These are phyloP conservation scores for Microdochium paspali DNA, from an alignment of 2,329 filamentous ascomycete species.

Conservation along the genomic window DNA sequence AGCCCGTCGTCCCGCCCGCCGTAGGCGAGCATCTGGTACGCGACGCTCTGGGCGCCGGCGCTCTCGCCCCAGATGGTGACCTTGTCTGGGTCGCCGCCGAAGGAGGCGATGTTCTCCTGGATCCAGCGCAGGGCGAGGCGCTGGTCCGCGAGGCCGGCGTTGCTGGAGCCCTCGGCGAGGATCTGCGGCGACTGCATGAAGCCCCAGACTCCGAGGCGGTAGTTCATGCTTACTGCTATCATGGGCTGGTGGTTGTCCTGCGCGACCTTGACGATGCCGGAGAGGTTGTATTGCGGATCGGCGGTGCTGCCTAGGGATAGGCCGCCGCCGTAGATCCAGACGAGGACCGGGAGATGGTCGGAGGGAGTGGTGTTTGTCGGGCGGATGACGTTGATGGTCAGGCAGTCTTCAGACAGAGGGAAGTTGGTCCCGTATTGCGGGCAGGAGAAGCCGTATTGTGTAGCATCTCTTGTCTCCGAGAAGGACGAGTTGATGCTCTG, in stretches of 20 bases:
- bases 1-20: conserved; percentile 44
- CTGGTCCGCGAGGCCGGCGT: conserved; percentile 41
- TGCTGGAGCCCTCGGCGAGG: conserved; percentile 29
- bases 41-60: conserved; percentile 28
- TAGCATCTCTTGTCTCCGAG: conserved; percentile 26
- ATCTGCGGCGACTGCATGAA: conserved; percentile 39
- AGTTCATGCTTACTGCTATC: conserved; percentile 44
- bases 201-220: conserved; percentile 41
- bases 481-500: conserved; percentile 28
- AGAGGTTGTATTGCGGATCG: conserved; percentile 54
- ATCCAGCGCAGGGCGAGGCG: conserved; percentile 39
- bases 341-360: conserved; percentile 27
- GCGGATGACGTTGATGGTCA: conserved; percentile 31
- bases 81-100: conserved; percentile 35
- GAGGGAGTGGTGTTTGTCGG: conserved; percentile 17
- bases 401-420: conserved; percentile 38
- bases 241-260: conserved; percentile 42
- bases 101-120: conserved; percentile 41
- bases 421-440: conserved; percentile 33
- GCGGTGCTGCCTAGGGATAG: conserved; percentile 37
- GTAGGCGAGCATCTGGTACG: conserved; percentile 43
- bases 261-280: conserved; percentile 46
- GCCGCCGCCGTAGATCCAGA: conserved; percentile 53
- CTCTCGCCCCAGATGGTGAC: conserved; percentile 41
- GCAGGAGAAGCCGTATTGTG: conserved; percentile 32